Percentiles rank a stretch among this genome's conserved stretches.
These are phyloP conservation scores for Yamadazyma trypodendri DNA, from an alignment of 1,139 yeast species.

Conservation along the genomic window DNA sequence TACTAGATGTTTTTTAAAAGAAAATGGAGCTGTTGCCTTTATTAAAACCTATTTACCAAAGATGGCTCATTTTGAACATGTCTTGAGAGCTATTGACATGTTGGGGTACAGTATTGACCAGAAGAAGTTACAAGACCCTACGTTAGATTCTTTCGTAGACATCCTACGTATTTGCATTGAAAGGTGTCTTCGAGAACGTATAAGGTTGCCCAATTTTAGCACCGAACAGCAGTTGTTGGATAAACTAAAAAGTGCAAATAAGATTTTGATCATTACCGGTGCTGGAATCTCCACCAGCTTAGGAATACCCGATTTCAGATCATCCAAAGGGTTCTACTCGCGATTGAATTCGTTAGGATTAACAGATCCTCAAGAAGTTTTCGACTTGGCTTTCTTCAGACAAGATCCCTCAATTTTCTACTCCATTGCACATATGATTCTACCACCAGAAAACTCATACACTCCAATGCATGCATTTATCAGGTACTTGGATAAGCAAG, in stretches of 20 bases:
- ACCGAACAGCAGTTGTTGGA: slow-evolving; percentile 61
- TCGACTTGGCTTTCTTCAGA: slow-evolving; percentile 70
- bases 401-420: slow-evolving; percentile 83
- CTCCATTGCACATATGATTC: slow-evolving; percentile 80
- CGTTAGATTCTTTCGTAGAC: slow-evolving; percentile 40
- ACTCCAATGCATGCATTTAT: slow-evolving; percentile 90
- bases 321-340: slow-evolving; percentile 83
- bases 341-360: slow-evolving; percentile 69
- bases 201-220: slow-evolving; percentile 49
- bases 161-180: slow-evolving; percentile 60
- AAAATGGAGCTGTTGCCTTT: slow-evolving; percentile 59
- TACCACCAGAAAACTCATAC: slow-evolving; percentile 73
- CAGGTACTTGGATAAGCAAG: slow-evolving; percentile 68
- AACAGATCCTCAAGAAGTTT: slow-evolving; percentile 92
- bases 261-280: slow-evolving; percentile 82
- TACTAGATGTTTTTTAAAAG: slow-evolving; percentile 59
- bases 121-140: slow-evolving; percentile 18
- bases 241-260: slow-evolving; percentile 53
- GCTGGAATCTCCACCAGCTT: slow-evolving; percentile 94
- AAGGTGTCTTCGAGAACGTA: slow-evolving; percentile 54
- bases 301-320: slow-evolving; percentile 95
- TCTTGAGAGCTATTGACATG: slow-evolving; percentile 45
- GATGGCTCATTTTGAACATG: slow-evolving; percentile 54
- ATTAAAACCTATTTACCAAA: slow-evolving; percentile 60
- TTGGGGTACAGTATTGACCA: slow-evolving; percentile 54